These are phyloP conservation scores for Amanita phalloides DNA, from an alignment of 768 basidiomycete genomes.

Conservation along the genomic window DNA sequence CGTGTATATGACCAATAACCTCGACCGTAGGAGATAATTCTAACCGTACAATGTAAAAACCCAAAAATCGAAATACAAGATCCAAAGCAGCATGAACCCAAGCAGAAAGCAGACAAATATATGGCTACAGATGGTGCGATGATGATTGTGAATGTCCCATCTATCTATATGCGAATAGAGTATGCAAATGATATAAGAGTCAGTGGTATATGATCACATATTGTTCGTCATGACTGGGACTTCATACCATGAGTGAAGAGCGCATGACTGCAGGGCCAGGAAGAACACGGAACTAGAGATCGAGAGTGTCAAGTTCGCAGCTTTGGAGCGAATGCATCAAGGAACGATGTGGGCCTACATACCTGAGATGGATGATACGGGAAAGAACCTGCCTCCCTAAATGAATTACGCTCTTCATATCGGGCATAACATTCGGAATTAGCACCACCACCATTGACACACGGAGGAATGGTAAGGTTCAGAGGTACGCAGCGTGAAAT, in stretches of 20 bases:
- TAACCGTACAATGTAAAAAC: constrained; percentile 1
- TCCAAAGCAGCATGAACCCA: neutral
- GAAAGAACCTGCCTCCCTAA: constrained; percentile 14
- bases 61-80: constrained; percentile 2
- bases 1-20: constrained; percentile 5
- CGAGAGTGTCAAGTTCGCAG: neutral
- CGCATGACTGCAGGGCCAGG: constrained; percentile 5
- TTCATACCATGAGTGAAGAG: constrained; percentile 1
- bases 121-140: constrained; percentile 8
- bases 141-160: constrained; percentile 5
- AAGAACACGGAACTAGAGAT: constrained; percentile 4
- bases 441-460: neutral
- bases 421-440: constrained; percentile 8
- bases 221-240: neutral
- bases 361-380: constrained; percentile 24
- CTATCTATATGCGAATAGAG: constrained; percentile 1
- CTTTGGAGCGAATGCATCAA: neutral
- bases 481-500: constrained; percentile 1
- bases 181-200: neutral
- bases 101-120: constrained; percentile 1
- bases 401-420: constrained; percentile 23
- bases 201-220: neutral
- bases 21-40: neutral
- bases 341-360: neutral
- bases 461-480: neutral